These are phyloP conservation scores for Trichoderma cornu-damae DNA, from an alignment of 2,329 filamentous ascomycete genomes.

Conservation along the genomic window DNA sequence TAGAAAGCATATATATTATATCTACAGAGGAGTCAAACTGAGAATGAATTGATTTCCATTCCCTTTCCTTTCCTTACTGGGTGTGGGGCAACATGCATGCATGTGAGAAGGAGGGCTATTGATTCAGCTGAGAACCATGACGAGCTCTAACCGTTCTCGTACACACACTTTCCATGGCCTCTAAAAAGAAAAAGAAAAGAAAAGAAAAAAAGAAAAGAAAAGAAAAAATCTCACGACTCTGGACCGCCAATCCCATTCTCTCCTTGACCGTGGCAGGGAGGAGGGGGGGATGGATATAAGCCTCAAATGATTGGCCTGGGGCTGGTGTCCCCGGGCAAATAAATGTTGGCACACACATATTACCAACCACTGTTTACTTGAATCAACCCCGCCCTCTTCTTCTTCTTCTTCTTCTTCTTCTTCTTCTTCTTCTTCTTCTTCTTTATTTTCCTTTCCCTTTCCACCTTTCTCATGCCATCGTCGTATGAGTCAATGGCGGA, in stretches of 20 bases:
- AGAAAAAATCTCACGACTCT: too few species aligned
- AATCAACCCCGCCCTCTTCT: neutral
- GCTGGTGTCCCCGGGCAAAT: conserved; percentile 5
- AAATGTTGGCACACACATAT: too few species aligned
- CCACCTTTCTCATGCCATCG: too few species aligned
- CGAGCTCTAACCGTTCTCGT: neutral
- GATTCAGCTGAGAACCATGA: conserved; percentile 6
- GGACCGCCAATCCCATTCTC: neutral
- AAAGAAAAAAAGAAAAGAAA: too few species aligned
- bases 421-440: accelerated
- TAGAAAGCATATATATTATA: too few species aligned
- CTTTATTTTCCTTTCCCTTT: neutral
- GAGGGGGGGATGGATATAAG: too few species aligned
- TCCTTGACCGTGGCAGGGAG: neutral
- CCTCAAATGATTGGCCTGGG: conserved; percentile 9
- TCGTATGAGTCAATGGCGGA: neutral
- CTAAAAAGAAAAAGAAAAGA: too few species aligned
- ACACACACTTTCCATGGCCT: neutral
- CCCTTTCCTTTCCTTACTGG: too few species aligned
- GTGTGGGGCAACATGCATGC: neutral
- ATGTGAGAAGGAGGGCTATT: neutral
- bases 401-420: neutral
- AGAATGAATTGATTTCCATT: neutral
- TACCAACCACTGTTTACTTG: too few species aligned
- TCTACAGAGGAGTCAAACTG: too few species aligned